Evolutionary conservation across 257 asterid genomes (phyloP).

Genomic region (Lithospermum erythrorhizon): DNA sequence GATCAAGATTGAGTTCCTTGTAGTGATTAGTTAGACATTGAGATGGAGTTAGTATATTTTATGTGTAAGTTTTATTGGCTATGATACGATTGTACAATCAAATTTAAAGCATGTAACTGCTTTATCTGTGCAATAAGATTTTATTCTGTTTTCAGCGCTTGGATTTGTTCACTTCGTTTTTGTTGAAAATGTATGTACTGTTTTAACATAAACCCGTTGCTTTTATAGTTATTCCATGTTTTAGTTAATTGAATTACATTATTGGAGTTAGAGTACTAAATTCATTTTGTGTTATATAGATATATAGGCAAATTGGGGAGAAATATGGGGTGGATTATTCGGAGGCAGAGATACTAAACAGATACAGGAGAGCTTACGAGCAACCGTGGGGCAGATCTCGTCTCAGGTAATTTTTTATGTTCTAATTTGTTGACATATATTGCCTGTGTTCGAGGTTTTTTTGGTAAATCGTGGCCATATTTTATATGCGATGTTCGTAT

Average conservation of each 20-base stretch:
- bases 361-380: conserved; percentile 90
- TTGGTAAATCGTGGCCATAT: not conserved
- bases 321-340: conserved; percentile 88
- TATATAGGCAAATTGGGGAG: conserved; percentile 85
- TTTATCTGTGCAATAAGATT: no score
- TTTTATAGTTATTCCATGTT: no score
- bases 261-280: no score
- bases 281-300: conserved; percentile 24
- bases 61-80: no score
- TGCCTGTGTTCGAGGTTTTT: no score
- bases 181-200: not conserved
- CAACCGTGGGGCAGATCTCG: conserved; percentile 97
- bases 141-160: not conserved
- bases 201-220: not conserved
- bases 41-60: no score
- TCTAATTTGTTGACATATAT: no score
- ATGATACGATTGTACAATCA: no score
- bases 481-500: not conserved
- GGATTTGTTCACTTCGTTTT: not conserved
- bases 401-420: conserved; percentile 49
- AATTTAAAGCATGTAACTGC: no score
- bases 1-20: no score
- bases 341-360: conserved; percentile 62
- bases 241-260: no score
- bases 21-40: no score